These are phyloP conservation scores for Pelagomonas calceolata DNA, from an alignment of 108 stramenopile genomes.

Conservation along the genomic window DNA sequence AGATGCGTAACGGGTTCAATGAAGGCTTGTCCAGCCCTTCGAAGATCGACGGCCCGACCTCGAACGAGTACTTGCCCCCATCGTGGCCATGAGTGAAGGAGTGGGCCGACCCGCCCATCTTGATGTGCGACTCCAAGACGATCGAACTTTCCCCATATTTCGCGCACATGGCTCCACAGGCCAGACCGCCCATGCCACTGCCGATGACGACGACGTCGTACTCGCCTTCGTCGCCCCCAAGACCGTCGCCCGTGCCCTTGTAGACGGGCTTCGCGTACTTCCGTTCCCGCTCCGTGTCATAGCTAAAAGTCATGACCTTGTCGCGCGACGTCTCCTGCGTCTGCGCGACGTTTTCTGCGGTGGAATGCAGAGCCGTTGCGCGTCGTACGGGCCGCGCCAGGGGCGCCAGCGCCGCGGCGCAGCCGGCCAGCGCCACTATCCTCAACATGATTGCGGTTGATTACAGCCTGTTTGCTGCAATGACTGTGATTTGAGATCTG, in stretches of 20 bases:
- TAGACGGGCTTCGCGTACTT: slow-evolving; percentile 78
- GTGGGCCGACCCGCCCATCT: slow-evolving; percentile 71
- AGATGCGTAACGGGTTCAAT: slow-evolving; percentile 75
- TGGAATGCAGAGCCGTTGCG: no score
- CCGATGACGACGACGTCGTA: slow-evolving; percentile 80
- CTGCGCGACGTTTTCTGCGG: slow-evolving; percentile 57
- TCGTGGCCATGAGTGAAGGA: slow-evolving; percentile 72
- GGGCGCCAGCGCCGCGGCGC: no score
- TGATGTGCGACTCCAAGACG: slow-evolving; percentile 71
- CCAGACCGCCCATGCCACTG: slow-evolving; percentile 72
- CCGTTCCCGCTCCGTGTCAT: slow-evolving; percentile 73
- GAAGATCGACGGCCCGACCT: slow-evolving; percentile 75
- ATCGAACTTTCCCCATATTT: slow-evolving; percentile 67
- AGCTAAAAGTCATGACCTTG: slow-evolving; percentile 74
- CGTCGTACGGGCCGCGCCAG: no score
- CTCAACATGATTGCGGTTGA: no score
- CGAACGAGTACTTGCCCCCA: slow-evolving; percentile 71
- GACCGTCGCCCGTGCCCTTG: slow-evolving; percentile 73
- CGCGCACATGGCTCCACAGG: slow-evolving; percentile 63
- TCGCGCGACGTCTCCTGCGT: slow-evolving; percentile 69
- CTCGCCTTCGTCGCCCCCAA: slow-evolving; percentile 61
- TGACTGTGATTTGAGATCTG: no score
- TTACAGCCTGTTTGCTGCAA: no score
- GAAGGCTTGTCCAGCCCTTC: slow-evolving; percentile 69
- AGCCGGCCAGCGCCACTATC: no score